Conservation (phyloP, 495 filamentous ascomycete species). For the Penicillium maclennaniae region DNA sequence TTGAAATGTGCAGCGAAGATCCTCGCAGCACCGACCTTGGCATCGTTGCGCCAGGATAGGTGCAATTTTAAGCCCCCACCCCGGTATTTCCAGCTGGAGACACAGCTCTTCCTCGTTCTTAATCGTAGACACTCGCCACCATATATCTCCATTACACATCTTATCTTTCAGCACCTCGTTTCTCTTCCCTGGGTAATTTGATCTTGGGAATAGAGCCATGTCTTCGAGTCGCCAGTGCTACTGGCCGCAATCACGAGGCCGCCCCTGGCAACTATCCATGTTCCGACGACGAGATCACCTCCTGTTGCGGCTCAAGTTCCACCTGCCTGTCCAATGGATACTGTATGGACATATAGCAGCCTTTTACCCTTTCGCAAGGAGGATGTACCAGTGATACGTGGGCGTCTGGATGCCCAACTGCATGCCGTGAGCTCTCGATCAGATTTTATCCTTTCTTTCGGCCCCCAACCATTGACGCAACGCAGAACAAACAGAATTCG, state of each 20-base stretch:
- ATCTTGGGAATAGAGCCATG: not conserved
- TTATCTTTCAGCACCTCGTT: not conserved
- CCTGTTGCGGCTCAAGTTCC: slow-evolving; percentile 8
- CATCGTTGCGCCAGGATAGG: not conserved
- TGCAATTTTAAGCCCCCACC: too few relatives aligned
- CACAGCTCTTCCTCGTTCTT: not conserved
- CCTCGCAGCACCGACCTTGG: too few relatives aligned
- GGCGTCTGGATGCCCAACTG: slow-evolving; percentile 15
- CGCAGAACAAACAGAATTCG: not conserved
- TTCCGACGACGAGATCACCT: slow-evolving; percentile 11
- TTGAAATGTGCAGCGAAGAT: too few relatives aligned
- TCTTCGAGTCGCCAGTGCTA: slow-evolving; percentile 13
- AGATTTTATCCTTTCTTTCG: not conserved
- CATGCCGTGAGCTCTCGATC: slow-evolving; percentile 11
- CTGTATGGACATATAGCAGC: slow-evolving; percentile 16
- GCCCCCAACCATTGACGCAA: not conserved
- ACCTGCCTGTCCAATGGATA: slow-evolving; percentile 20
- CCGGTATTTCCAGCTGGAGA: not conserved
- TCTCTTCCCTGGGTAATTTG: not conserved
- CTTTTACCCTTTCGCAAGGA: slow-evolving; percentile 14
- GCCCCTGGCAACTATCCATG: slow-evolving; percentile 9
- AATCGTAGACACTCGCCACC: not conserved
- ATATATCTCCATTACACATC: not conserved
- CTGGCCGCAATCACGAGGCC: slow-evolving; percentile 8
- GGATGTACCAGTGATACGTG: slow-evolving; percentile 14